phyloP scores from a whole-genome alignment of 495 filamentous ascomycete species.

The Chaetomium cochliodes region DNA sequence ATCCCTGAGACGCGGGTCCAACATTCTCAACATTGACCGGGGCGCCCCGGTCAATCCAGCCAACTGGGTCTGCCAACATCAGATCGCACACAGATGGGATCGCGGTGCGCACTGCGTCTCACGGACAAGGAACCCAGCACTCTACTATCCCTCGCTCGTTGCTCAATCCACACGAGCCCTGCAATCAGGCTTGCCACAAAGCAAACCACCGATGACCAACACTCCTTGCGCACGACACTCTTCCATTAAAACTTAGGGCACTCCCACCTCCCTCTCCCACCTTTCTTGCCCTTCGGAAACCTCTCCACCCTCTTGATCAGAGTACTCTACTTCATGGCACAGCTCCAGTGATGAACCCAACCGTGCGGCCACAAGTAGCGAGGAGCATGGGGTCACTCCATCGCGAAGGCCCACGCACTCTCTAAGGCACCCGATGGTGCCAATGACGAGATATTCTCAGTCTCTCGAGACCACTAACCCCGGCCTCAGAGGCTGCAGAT shows the following conservation, averaged over 20 bases:
- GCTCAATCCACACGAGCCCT: not conserved
- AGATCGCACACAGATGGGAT: conserved; percentile 1
- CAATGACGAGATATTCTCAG: not conserved
- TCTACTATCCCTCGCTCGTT: too few relatives aligned
- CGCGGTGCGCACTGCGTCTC: not conserved
- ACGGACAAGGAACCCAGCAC: not conserved
- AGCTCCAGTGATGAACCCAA: conserved; percentile 5
- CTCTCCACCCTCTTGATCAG: not conserved
- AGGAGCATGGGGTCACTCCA: not conserved
- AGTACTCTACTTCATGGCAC: not conserved
- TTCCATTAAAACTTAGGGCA: not conserved
- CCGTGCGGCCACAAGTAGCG: not conserved
- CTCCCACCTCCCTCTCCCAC: not conserved
- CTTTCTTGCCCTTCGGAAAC: not conserved
- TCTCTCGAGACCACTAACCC: too few relatives aligned
- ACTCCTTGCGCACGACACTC: too few relatives aligned
- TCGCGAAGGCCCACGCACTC: not conserved
- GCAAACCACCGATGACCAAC: not conserved
- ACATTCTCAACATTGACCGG: not conserved
- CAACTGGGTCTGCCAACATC: not conserved
- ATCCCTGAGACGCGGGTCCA: not conserved
- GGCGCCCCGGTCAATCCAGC: conserved; percentile 2
- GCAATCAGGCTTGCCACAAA: not conserved
- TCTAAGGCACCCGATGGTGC: conserved; percentile 2
- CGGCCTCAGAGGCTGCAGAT: not conserved